Conservation (phyloP, 345 rosid genomes). For the Eucalyptus curtisii region DNA sequence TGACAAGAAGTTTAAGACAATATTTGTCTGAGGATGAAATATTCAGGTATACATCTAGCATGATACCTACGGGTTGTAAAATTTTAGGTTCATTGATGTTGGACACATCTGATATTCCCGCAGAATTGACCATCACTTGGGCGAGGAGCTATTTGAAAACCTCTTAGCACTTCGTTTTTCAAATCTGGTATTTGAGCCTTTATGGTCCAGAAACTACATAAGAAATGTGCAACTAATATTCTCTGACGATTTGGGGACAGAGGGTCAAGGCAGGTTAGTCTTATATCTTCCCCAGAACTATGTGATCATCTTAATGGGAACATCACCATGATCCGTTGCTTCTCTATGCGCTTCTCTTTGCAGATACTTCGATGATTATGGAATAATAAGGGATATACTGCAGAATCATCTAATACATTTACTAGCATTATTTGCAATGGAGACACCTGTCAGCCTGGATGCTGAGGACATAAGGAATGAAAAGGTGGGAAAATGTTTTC, state of each 20-base stretch:
- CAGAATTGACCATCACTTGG: constrained; percentile 47
- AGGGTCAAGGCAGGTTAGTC: constrained; percentile 36
- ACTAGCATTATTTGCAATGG: constrained; percentile 44
- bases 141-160: constrained; percentile 43
- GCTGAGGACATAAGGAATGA: constrained; percentile 43
- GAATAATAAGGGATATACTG: constrained; percentile 40
- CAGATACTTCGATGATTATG: constrained; percentile 35
- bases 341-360: not conserved
- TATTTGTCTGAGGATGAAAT: constrained; percentile 34
- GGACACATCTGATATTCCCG: not conserved
- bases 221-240: constrained; percentile 38
- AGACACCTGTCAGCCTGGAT: constrained; percentile 45
- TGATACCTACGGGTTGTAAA: not conserved
- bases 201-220: constrained; percentile 45
- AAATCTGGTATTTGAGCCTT: constrained; percentile 38
- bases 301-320: not conserved
- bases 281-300: not conserved
- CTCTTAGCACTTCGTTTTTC: constrained; percentile 44
- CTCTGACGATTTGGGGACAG: constrained; percentile 38
- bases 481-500: constrained; percentile 10
- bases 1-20: constrained; percentile 22
- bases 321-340: not conserved
- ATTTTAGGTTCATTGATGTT: not conserved
- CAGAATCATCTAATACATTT: constrained; percentile 46
- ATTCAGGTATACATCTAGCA: constrained; percentile 22